Evolutionary conservation across 225 moss, liverwort and hornwort genomes (phyloP).

Genomic region (Physcomitrellopsis africana): DNA sequence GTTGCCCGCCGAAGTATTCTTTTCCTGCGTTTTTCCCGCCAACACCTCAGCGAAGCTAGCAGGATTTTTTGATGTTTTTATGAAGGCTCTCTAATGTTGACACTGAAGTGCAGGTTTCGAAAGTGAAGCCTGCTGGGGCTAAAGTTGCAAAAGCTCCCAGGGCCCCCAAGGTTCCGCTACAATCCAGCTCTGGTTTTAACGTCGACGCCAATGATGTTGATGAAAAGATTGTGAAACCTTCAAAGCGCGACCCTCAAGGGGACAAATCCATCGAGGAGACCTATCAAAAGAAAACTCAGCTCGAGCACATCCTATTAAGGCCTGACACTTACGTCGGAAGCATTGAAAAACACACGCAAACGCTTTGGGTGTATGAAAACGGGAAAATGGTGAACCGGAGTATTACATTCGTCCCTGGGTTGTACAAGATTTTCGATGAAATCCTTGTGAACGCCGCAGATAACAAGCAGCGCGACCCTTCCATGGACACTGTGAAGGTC

Average conservation of each 20-base stretch:
- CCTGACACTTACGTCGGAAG: conserved; percentile 96
- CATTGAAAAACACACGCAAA: conserved; percentile 88
- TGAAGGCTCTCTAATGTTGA: background rate
- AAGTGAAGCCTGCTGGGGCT: conserved; percentile 44
- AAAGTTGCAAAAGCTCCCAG: conserved; percentile 38
- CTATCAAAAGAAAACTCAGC: conserved; percentile 95
- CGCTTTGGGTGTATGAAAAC: conserved; percentile 88
- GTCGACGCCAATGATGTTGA: conserved; percentile 39
- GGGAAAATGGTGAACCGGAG: conserved; percentile 74
- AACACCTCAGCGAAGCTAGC: no score
- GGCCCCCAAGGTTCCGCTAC: conserved; percentile 51
- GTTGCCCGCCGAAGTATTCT: no score
- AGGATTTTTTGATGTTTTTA: no score
- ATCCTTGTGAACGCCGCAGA: conserved; percentile 96
- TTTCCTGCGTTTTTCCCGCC: no score
- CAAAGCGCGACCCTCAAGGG: conserved; percentile 41
- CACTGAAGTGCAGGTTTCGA: conserved; percentile 42
- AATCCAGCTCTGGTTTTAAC: conserved; percentile 56
- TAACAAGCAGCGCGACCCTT: conserved; percentile 85
- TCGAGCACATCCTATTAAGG: conserved; percentile 93
- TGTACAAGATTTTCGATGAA: conserved; percentile 99
- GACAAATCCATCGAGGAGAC: conserved; percentile 87
- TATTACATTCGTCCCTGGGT: conserved; percentile 84
- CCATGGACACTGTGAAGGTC: conserved; percentile 90
- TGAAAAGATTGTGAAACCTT: conserved; percentile 24